phyloP scores from a whole-genome alignment of 2,329 filamentous ascomycete genomes.

The Xenosphaeropsis pyriputrescens region DNA sequence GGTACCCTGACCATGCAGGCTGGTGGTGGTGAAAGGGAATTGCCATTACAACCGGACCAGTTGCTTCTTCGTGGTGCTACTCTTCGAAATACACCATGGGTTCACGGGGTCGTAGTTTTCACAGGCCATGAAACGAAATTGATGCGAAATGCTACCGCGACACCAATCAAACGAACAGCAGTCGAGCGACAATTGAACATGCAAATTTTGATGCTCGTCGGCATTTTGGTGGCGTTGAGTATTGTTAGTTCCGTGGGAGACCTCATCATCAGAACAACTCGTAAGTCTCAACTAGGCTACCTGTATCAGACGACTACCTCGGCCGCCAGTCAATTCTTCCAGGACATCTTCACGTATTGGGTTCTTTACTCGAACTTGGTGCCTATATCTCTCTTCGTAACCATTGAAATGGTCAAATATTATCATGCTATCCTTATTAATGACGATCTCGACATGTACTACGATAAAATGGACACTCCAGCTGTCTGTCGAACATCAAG shows the following conservation, averaged over 20 bases:
- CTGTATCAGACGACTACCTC: constrained; percentile 51
- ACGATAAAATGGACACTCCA: constrained; percentile 87
- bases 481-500: constrained; percentile 94
- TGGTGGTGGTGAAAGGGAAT: constrained; percentile 84
- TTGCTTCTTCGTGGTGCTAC: constrained; percentile 86
- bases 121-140: constrained; percentile 97
- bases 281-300: constrained; percentile 52
- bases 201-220: constrained; percentile 81
- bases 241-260: constrained; percentile 87
- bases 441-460: constrained; percentile 94
- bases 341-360: constrained; percentile 96
- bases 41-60: constrained; percentile 83
- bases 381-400: constrained; percentile 95
- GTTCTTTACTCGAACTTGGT: constrained; percentile 93
- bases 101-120: constrained; percentile 92
- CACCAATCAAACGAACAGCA: constrained; percentile 94
- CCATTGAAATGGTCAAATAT: constrained; percentile 94
- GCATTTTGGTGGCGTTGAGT: constrained; percentile 70
- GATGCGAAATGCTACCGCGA: constrained; percentile 95
- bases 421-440: constrained; percentile 97
- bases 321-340: constrained; percentile 65
- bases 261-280: constrained; percentile 58
- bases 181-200: constrained; percentile 90
- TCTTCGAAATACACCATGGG: constrained; percentile 90
- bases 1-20: constrained; percentile 84